Conservation (phyloP, 495 filamentous ascomycete genomes). For the Bacidia rubella region DNA sequence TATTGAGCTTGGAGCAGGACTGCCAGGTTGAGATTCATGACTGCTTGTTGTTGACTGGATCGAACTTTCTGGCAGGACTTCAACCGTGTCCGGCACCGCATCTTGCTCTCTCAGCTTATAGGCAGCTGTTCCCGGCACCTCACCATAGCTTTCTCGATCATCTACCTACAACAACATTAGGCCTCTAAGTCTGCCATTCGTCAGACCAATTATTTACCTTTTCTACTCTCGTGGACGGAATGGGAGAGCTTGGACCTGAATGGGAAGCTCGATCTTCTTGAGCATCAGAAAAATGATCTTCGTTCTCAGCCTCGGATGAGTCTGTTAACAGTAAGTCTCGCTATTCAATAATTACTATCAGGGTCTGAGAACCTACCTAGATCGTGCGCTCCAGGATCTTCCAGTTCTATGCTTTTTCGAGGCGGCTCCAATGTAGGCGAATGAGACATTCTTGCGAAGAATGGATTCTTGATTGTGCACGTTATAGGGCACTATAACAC, state of each 20-base stretch:
- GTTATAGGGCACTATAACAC: too few species aligned
- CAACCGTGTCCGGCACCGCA: constrained; percentile 53
- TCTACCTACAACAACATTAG: constrained; percentile 27
- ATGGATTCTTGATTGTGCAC: too few species aligned
- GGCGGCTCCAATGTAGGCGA: constrained; percentile 46
- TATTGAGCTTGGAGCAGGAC: constrained; percentile 47
- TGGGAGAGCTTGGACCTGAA: constrained; percentile 35
- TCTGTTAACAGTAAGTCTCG: constrained; percentile 21
- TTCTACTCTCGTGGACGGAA: constrained; percentile 50
- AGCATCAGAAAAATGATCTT: constrained; percentile 89
- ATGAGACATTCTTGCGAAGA: neutral
- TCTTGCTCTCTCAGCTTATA: constrained; percentile 44
- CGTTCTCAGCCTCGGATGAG: constrained; percentile 60
- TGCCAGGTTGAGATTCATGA: constrained; percentile 30
- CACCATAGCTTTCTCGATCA: constrained; percentile 41
- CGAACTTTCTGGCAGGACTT: constrained; percentile 44
- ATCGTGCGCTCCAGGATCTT: constrained; percentile 75
- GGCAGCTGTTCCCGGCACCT: constrained; percentile 48
- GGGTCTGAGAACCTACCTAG: constrained; percentile 42
- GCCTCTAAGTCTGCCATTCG: neutral
- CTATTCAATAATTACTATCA: neutral
- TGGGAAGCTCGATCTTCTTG: constrained; percentile 45
- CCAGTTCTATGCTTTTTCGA: constrained; percentile 44
- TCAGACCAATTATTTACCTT: constrained; percentile 19
- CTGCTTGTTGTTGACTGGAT: constrained; percentile 25